A percentile compares a stretch with the other conserved stretches of the same genome.
These are phyloP conservation scores for Penicillium canariense DNA, from an alignment of 495 filamentous ascomycete species.

Conservation along the genomic window DNA sequence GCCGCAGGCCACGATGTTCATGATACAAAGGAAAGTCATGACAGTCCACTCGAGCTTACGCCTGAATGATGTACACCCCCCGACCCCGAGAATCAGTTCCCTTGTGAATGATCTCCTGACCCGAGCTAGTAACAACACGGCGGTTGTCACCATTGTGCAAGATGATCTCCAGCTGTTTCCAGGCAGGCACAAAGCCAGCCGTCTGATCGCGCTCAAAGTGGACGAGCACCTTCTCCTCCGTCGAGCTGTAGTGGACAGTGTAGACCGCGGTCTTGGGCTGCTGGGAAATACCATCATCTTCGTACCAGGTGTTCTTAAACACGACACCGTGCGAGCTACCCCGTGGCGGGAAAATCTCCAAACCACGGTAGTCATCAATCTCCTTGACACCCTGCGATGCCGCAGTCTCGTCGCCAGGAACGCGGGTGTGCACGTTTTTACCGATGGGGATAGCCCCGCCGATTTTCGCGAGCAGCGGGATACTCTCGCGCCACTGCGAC, in stretches of 20 bases:
- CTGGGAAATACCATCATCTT: slow-evolving; percentile 61
- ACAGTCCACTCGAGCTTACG: background rate
- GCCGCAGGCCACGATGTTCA: background rate
- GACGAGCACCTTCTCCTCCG: slow-evolving; percentile 41
- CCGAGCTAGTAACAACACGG: slow-evolving; percentile 36
- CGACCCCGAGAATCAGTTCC: slow-evolving; percentile 34
- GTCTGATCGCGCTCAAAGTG: slow-evolving; percentile 37
- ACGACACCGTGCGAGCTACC: slow-evolving; percentile 32
- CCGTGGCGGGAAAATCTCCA: slow-evolving; percentile 62
- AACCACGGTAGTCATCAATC: slow-evolving; percentile 58
- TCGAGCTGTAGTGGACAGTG: slow-evolving; percentile 45
- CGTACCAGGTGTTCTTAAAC: slow-evolving; percentile 54
- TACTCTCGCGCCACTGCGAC: slow-evolving; percentile 57
- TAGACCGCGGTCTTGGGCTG: slow-evolving; percentile 41
- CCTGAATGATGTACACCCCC: slow-evolving; percentile 37
- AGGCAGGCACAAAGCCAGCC: slow-evolving; percentile 46
- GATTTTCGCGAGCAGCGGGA: slow-evolving; percentile 60
- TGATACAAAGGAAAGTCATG: background rate
- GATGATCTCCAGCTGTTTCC: slow-evolving; percentile 53
- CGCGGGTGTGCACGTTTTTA: slow-evolving; percentile 53
- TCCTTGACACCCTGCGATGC: slow-evolving; percentile 49
- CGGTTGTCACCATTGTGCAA: slow-evolving; percentile 51
- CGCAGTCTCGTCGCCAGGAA: slow-evolving; percentile 53
- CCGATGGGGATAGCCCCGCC: slow-evolving; percentile 60
- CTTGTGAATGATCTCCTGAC: slow-evolving; percentile 31